Evolutionary conservation across 1,139 yeast species (phyloP), one percentile per base, ranked within the genome.

Genomic region (Diutina scorzettiae): DNA sequence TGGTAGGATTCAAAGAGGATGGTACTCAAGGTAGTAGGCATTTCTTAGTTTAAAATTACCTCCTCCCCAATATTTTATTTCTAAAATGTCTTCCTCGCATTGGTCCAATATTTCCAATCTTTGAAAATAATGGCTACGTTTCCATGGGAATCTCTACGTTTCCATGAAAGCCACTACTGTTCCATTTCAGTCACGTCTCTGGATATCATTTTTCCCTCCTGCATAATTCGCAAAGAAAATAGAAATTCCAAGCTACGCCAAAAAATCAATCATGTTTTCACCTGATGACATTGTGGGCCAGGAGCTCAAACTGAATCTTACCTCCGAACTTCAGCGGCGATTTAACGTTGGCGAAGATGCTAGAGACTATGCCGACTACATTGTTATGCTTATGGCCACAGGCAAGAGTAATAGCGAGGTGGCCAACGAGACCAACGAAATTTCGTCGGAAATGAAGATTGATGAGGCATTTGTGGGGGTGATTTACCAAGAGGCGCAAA

Each of bases 301-400:
- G 23, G 39, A 34, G 28, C 39, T 34, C 28, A 34, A 34, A 12
- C 8, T n/a, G 12, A 34, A 34, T 28, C 28, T 34, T 14, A 34
- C 39, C 28, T 7, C 4, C 11, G 39, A 34, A 23, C 19, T 34
- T 16, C 27, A 34, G 24, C 39, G 39, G 8, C 16, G 39, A 9
- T 34, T 14, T 14, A 34, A 34, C 19, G 9, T 34, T 2, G 39
- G 39, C 6, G 94, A 82, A 47, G 94, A 85, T 55, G 78, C 85
- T 27, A 76, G 68, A 40, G 86, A 81, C 55, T 81, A 83, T 34
- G 85, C 95, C 14, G 95, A 86, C 55, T 86, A 77, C 55, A 77
- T 86, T 46, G 72, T 80, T 19, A 72, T 83, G 45, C 67, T 85
- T 63, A 78, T 85, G 45, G 78, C 81, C 23, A 83, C 83, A 52